phyloP scores from a whole-genome alignment of 1,284 basidiomycete genomes.

The Ustilago cynodontis region DNA sequence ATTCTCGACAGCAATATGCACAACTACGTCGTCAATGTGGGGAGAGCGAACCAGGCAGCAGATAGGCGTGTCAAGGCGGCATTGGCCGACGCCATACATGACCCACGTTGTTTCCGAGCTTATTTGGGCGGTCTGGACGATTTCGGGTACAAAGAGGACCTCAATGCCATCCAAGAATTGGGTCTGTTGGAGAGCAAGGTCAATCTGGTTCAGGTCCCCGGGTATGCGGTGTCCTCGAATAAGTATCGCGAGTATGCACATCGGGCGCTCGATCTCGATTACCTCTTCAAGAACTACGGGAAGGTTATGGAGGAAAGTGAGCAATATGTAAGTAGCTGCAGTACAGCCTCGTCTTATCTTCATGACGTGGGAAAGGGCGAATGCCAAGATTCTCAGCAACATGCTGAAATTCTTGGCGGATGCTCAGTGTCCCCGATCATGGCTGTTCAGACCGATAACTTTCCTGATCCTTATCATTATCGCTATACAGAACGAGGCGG shows the following conservation, averaged over 20 bases:
- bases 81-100: slow-evolving; percentile 38
- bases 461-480: background rate
- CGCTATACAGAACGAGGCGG: slow-evolving; percentile 8
- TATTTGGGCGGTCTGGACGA: slow-evolving; percentile 52
- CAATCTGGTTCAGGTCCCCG: slow-evolving; percentile 43
- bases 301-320: background rate
- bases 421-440: too few species aligned
- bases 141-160: slow-evolving; percentile 42
- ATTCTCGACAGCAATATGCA: slow-evolving; percentile 25
- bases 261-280: slow-evolving; percentile 40
- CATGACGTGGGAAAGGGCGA: background rate
- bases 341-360: background rate
- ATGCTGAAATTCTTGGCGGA: background rate
- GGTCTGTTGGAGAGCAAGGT: slow-evolving; percentile 35
- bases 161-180: slow-evolving; percentile 18
- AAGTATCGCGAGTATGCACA: slow-evolving; percentile 27
- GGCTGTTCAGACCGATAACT: background rate
- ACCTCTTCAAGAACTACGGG: slow-evolving; percentile 30
- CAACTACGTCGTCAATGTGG: slow-evolving; percentile 45
- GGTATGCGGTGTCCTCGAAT: slow-evolving; percentile 28
- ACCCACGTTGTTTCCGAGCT: slow-evolving; percentile 34
- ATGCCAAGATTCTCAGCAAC: slow-evolving; percentile 4
- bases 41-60: slow-evolving; percentile 36
- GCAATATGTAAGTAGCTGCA: slow-evolving; percentile 21
- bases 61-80: slow-evolving; percentile 45